Conservation (phyloP, 2,329 filamentous ascomycete species). For the Elsinoe ampelina region DNA sequence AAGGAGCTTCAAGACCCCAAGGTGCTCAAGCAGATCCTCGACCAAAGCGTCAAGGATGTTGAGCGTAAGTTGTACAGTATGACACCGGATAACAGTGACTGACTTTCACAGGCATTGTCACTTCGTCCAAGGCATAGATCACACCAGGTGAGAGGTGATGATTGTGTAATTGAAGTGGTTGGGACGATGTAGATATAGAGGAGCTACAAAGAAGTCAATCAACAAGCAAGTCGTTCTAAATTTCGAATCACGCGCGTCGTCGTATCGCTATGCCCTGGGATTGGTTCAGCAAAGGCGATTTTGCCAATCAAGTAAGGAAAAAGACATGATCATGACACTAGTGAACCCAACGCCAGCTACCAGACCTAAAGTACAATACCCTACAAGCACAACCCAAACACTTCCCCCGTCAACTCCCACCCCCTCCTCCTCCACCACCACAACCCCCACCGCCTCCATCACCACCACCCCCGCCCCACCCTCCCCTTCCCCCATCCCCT, state of each 20-base stretch:
- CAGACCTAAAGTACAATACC: background rate
- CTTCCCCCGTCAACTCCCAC: background rate
- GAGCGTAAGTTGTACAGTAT: conserved; percentile 61
- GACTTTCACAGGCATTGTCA: background rate
- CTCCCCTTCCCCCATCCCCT: background rate
- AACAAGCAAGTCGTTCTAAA: background rate
- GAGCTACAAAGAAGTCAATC: background rate
- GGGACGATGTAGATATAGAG: conserved; percentile 8
- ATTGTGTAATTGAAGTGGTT: background rate
- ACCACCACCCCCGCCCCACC: background rate
- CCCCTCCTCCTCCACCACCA: background rate
- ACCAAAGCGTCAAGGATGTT: conserved; percentile 91
- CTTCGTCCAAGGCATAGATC: conserved; percentile 6
- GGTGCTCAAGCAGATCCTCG: conserved; percentile 91
- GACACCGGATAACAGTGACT: background rate
- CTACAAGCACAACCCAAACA: background rate
- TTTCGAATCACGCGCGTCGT: no score
- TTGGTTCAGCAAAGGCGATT: no score
- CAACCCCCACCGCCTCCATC: background rate
- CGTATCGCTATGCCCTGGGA: no score
- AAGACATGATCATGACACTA: background rate
- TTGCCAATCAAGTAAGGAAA: no score
- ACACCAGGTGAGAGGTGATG: conserved; percentile 7
- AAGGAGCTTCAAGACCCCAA: conserved; percentile 99
- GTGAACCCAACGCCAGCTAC: background rate